A percentile compares a stretch with the other conserved stretches of the same genome.
Conservation (phyloP, 192 early-diverging fungal genomes). For the Coemansia sp. region DNA sequence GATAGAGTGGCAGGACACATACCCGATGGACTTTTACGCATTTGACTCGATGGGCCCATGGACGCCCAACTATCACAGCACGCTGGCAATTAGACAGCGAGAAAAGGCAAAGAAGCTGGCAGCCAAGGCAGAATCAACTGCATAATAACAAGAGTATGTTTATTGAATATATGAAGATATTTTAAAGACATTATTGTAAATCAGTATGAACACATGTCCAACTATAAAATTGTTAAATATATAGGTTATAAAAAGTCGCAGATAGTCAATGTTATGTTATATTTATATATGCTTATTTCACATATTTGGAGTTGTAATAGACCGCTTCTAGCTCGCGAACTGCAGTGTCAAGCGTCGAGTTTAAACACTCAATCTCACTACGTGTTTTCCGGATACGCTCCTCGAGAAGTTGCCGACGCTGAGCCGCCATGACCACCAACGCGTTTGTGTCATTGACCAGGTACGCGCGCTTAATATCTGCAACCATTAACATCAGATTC, state of each 20-base stretch:
- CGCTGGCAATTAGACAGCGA: conserved; percentile 35
- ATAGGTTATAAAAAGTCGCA: no score
- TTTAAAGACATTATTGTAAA: no score
- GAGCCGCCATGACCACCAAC: conserved; percentile 34
- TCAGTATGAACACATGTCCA: no score
- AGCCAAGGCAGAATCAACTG: not conserved
- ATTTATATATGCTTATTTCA: conserved; percentile 6
- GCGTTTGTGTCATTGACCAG: conserved; percentile 48
- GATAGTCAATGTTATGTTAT: not conserved
- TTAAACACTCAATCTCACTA: conserved; percentile 33
- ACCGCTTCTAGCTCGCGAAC: conserved; percentile 51
- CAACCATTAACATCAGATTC: conserved; percentile 49
- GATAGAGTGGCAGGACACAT: conserved; percentile 76
- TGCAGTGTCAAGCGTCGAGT: conserved; percentile 34
- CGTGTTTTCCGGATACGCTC: conserved; percentile 20
- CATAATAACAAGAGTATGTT: not conserved
- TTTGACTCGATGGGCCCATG: conserved; percentile 86
- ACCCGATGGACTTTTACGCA: conserved; percentile 99
- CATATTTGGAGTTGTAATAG: conserved; percentile 49
- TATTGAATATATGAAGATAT: no score
- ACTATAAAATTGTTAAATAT: no score
- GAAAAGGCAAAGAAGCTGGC: conserved; percentile 22
- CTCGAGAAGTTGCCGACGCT: conserved; percentile 32
- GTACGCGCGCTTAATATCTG: conserved; percentile 44
- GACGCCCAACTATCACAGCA: conserved; percentile 82